Percentiles rank a stretch among this genome's conserved stretches.
These are phyloP conservation scores for Chlorella sorokiniana DNA, from an alignment of 139 green algal genomes.

Conservation along the genomic window DNA sequence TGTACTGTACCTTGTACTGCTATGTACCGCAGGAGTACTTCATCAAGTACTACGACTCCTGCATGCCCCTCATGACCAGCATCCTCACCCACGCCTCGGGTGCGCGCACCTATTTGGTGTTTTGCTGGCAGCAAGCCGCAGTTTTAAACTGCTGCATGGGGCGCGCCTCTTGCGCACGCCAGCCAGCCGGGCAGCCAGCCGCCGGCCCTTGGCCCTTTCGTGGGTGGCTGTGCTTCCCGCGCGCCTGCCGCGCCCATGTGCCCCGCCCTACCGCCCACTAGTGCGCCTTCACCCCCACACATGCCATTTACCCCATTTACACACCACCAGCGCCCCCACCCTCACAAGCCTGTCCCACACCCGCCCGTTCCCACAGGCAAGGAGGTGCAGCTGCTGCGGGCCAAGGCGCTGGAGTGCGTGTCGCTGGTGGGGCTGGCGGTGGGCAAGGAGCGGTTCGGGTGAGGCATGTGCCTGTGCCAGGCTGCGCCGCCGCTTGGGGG, in stretches of 20 bases:
- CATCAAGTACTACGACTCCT: slow-evolving; percentile 70
- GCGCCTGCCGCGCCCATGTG: too few species aligned
- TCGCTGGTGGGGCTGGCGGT: slow-evolving; percentile 98
- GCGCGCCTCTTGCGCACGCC: background rate
- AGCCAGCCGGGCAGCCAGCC: too few species aligned
- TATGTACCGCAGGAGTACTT: slow-evolving; percentile 72
- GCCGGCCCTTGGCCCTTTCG: too few species aligned
- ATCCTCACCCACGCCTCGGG: slow-evolving; percentile 75
- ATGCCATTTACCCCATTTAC: too few species aligned
- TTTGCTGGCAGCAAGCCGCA: background rate
- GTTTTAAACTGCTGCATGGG: background rate
- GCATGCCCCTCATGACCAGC: slow-evolving; percentile 87
- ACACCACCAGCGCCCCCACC: too few species aligned
- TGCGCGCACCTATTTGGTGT: background rate
- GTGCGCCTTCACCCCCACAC: too few species aligned
- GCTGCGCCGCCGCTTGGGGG: too few species aligned
- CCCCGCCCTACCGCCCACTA: too few species aligned
- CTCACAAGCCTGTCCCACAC: too few species aligned
- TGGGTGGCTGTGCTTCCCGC: background rate
- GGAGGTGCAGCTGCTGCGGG: slow-evolving; percentile 67
- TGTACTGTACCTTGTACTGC: background rate
- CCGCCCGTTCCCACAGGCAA: too few species aligned
- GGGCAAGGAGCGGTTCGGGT: slow-evolving; percentile 87
- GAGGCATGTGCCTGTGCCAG: too few species aligned
- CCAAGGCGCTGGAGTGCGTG: slow-evolving; percentile 97